Evolutionary conservation across 208 protist genomes (phyloP), one percentile per base, ranked within the genome.

Genomic region (Crithidia thermophila): DNA sequence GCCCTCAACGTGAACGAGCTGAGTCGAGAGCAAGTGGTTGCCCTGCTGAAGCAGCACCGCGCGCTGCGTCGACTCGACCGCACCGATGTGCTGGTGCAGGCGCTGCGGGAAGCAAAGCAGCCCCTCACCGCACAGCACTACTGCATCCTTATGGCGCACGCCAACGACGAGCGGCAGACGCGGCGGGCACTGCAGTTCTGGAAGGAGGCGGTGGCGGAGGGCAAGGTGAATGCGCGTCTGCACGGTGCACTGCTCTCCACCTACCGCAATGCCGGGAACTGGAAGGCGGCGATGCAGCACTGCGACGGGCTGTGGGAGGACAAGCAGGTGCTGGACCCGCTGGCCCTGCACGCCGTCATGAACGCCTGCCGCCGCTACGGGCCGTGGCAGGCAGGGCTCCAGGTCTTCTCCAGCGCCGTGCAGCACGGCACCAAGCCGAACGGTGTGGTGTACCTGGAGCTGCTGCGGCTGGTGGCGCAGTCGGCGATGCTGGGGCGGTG

Each of bases 61-160:
- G 76, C 82, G 10, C 40, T 96, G 43, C 79, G 79, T 14, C 87
- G 91, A 20, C 60, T 94, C 4, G 91, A 96, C 57, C 85, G 91
- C n/a, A 84, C 80, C 11, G 78, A 90, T 49, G 67, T 79, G 2
- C 37, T 92, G 1, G 79, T 90, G 0, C 50, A 82, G 21, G 84
- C 80, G 7, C 62, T 85, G 23, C 76, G 73, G 7, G 67, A 73
- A n/a, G 77, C 53, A 0, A 37, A 72, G 23, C 46, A 82, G 39
- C 72, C 74, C 2, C 66, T 93, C 11, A 90, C 70, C 2, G 64
- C 87, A 25, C 78, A 89, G 49, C 88, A 96, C 67, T 93, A 91
- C 56, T 85, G 82, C 34, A 62, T 85, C 3, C 71, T 96, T 25
- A 90, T 96, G 87, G 85, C 91, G 14, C 91, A 94, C 70, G 85